These are phyloP conservation scores for Aureobasidium zeae DNA, from an alignment of 2,329 filamentous ascomycete genomes.

Conservation along the genomic window DNA sequence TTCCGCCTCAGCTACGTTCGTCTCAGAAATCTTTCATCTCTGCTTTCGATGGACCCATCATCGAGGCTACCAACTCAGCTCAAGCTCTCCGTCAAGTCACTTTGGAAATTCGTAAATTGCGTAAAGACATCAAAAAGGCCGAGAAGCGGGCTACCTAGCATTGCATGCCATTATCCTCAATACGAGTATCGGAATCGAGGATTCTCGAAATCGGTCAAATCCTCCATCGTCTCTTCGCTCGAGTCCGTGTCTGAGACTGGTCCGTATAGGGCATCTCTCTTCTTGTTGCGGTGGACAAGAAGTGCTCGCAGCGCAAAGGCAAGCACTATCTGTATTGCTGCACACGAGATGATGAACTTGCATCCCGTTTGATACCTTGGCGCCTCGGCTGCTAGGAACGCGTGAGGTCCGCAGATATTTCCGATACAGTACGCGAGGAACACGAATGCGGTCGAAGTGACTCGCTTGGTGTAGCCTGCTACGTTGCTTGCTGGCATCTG, in stretches of 20 bases:
- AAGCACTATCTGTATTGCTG: constrained; percentile 34
- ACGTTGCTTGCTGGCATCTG: constrained; percentile 44
- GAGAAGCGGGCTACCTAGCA: constrained; percentile 18
- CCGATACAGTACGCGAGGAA: constrained; percentile 38
- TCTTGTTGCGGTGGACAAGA: constrained; percentile 33
- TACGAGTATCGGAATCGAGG: constrained; percentile 23
- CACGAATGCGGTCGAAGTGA: constrained; percentile 38
- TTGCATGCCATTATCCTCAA: constrained; percentile 1
- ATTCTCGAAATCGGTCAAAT: constrained; percentile 35
- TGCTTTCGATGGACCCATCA: constrained; percentile 49
- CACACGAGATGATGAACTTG: constrained; percentile 42
- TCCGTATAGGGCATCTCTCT: constrained; percentile 28
- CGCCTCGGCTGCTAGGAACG: constrained; percentile 38
- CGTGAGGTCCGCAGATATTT: constrained; percentile 42
- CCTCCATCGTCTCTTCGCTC: constrained; percentile 26
- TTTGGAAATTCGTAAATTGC: constrained; percentile 53
- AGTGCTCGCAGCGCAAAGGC: constrained; percentile 30
- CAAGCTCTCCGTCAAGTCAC: constrained; percentile 56
- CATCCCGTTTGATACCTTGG: constrained; percentile 45
- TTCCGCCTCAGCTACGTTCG: constrained; percentile 40
- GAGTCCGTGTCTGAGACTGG: constrained; percentile 12
- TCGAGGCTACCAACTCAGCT: constrained; percentile 48
- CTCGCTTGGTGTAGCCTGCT: constrained; percentile 41
- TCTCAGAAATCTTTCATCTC: constrained; percentile 52
- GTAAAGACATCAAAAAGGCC: constrained; percentile 38